Evolutionary conservation across 352 stramenopile genomes (phyloP), one percentile per base, ranked within the genome.

Genomic region (Globisporangium heterothallicum): DNA sequence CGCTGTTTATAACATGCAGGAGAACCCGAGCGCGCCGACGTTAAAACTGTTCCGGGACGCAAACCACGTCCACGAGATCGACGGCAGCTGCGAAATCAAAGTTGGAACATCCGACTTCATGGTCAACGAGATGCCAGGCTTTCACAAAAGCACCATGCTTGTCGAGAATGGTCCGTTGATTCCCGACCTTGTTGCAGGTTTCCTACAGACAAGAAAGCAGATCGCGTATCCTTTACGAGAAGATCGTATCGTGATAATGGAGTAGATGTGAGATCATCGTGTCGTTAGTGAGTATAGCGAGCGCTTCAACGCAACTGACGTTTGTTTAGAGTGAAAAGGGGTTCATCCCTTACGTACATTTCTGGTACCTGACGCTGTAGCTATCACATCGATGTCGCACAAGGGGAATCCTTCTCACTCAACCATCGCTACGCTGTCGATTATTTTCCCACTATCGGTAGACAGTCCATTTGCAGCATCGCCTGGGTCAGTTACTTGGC

Each of bases 211-310:
- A 6, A 29, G 18, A 46, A n/a, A 22, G 9, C 7, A 48, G 19
- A 56, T 56, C 36, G 36, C 36, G 14, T 56, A 56, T 18, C 49
- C 49, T n/a, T 18, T 56, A 1, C 40, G 42, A 9, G 36, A 56
- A 29, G 22, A 29, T 8, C 49, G 49, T 2, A 41, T 56, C 36
- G 27, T 29, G 0, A 34, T 54, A 0, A 0, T 46, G 0, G 48
- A 54, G n/a, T 54, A 51, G 18, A 32, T n/a, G n/a, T n/a, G n/a
- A n/a, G n/a, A n/a, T n/a, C n/a, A n/a, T n/a, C n/a, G n/a, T n/a
- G n/a, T n/a, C n/a, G n/a, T n/a, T n/a, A n/a, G n/a, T n/a, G n/a
- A n/a, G n/a, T n/a, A n/a, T n/a, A n/a, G n/a, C n/a, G n/a, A n/a
- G n/a, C n/a, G n/a, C n/a, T n/a, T n/a, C n/a, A n/a, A n/a, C n/a